Base-by-base conservation (phyloP, 129 eudicot species). In the Flaveria robusta region DNA sequence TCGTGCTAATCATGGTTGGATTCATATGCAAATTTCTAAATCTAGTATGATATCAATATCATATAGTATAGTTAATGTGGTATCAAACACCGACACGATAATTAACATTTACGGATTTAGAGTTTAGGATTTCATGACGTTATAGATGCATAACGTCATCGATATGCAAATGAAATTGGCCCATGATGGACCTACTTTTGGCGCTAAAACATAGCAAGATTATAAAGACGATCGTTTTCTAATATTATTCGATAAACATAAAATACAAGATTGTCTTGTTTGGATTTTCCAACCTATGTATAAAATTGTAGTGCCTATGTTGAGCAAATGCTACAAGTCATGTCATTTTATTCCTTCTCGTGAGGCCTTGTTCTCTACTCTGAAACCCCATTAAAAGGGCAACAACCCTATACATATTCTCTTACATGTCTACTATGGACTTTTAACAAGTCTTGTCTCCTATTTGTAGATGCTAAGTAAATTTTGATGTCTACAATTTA, bases 341-440 rank as follows among this genome's bases (percentile, higher is more conserved):
- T 34, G 59, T 34, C n/a, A 50, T 37, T 66, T 46, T 67, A 80
- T 80, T 74, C 70, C 70, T 66, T 80, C 83, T 74, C 70, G 75
- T 74, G 75, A 66, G 54, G 31, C 37, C 83, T 54, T 80, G 39
- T 41, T 24, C 37, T 29, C 24, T 70, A 58, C 29, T 70, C 41
- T 27, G 49, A 59, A 73, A 29, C 60, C 66, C 62, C 83, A 65
- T 64, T 41, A 42, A 80, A 72, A 58, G 74, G 49, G 74, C 63
- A 73, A 54, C 68, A 80, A 10, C 34, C 70, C 83, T 80, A 80
- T 66, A 80, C 50, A 80, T 80, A 80, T 74, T 80, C 83, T 80
- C 79, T 74, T 80, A 66, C 74, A 24, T 11, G 46, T 75, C 82
- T 78, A 78, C 65, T 19, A 67, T 19, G 83, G 70, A 80, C 83